A percentile compares a stretch with the other conserved stretches of the same genome.
Conservation (phyloP, 2,329 filamentous ascomycete species). For the Botrytis elliptica region DNA sequence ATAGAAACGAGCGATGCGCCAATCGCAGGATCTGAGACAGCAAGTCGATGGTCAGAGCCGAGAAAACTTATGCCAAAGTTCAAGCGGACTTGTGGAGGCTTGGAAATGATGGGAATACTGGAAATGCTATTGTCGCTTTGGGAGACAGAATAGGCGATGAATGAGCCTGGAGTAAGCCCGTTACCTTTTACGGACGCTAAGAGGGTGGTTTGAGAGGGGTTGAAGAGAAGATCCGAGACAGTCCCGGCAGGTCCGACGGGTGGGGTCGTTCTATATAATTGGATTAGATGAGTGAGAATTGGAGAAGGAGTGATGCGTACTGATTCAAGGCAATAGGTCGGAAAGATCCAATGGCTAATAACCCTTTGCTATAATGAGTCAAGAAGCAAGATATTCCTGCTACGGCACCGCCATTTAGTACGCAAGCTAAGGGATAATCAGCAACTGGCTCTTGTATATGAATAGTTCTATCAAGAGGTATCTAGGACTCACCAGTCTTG, state of each 20-base stretch:
- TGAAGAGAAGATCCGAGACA: conserved; percentile 60
- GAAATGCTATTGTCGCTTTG: conserved; percentile 15
- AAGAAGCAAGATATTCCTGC: conserved; percentile 48
- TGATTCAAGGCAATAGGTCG: conserved; percentile 44
- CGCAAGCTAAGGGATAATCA: conserved; percentile 43
- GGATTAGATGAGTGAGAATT: not conserved
- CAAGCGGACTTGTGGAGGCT: conserved; percentile 19
- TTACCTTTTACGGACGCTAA: conserved; percentile 60
- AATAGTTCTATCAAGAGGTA: not conserved
- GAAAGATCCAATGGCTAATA: conserved; percentile 46
- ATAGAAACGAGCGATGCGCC: conserved; percentile 26
- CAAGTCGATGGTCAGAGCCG: conserved; percentile 18
- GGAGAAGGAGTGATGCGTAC: not conserved
- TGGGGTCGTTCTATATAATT: conserved; percentile 49
- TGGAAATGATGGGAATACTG: conserved; percentile 20
- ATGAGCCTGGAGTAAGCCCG: conserved; percentile 37
- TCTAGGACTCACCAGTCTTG: conserved; percentile 32
- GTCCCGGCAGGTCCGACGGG: conserved; percentile 57
- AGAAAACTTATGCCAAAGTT: conserved; percentile 27
- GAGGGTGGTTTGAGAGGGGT: conserved; percentile 50
- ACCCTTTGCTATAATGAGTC: conserved; percentile 41
- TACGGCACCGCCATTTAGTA: conserved; percentile 45
- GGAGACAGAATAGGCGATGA: conserved; percentile 24
- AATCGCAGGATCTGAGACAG: conserved; percentile 25
- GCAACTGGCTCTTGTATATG: not conserved